Evolutionary conservation across 2,329 filamentous ascomycete species (phyloP).

Genomic region (Fonsecaea erecta): DNA sequence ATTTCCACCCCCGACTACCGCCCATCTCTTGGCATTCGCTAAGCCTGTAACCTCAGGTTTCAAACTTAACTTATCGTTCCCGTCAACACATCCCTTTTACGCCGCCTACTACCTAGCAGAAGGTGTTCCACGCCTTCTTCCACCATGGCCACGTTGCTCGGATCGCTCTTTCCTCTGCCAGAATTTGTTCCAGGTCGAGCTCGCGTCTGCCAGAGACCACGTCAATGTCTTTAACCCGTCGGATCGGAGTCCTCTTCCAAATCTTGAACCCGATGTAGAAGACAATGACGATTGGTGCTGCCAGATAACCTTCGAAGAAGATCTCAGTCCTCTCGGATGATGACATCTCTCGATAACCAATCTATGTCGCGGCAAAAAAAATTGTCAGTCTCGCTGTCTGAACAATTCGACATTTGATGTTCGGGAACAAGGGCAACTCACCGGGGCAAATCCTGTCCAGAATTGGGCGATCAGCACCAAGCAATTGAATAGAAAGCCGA

Average conservation of each 20-base stretch:
- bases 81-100: not conserved
- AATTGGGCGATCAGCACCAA: conserved; percentile 82
- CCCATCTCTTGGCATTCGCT: conserved; percentile 14
- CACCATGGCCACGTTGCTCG: conserved; percentile 70
- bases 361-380: conserved; percentile 32
- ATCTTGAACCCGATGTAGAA: conserved; percentile 55
- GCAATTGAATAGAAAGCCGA: conserved; percentile 76
- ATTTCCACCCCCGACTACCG: not conserved
- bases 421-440: not conserved
- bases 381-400: not conserved
- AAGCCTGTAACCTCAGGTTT: not conserved
- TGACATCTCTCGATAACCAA: conserved; percentile 55
- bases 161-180: conserved; percentile 80
- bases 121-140: conserved; percentile 58
- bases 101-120: not conserved
- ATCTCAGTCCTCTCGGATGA: conserved; percentile 57
- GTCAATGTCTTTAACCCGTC: conserved; percentile 21
- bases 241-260: conserved; percentile 21
- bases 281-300: conserved; percentile 59
- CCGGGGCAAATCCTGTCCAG: conserved; percentile 80
- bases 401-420: not conserved
- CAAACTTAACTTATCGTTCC: too few species aligned
- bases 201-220: conserved; percentile 81
- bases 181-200: conserved; percentile 61
- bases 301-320: conserved; percentile 70